Conservation (phyloP, 768 basidiomycete genomes). For the Xerocomellus intermedius region DNA sequence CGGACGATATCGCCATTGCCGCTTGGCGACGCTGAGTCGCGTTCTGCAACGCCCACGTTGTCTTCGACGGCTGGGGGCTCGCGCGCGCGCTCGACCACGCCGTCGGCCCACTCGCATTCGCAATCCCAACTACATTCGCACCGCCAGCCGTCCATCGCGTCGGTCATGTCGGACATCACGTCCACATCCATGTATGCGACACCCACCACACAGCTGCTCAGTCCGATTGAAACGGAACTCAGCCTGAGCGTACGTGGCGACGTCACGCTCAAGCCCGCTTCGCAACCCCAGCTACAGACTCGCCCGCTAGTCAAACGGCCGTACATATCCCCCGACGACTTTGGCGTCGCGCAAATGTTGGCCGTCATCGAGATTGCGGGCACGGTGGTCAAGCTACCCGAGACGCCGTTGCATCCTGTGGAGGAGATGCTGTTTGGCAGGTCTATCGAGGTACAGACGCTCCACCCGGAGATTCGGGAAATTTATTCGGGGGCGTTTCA, state of each 20-base stretch:
- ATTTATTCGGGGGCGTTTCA: conserved; percentile 71
- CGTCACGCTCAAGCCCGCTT: conserved; percentile 28
- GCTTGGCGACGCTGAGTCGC: conserved; percentile 20
- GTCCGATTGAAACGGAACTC: conserved; percentile 22
- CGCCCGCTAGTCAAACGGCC: conserved; percentile 39
- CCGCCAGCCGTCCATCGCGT: conserved; percentile 71
- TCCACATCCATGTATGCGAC: conserved; percentile 48
- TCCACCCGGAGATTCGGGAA: conserved; percentile 72
- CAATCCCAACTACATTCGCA: conserved; percentile 26
- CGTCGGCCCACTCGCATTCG: conserved; percentile 25
- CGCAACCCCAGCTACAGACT: background rate
- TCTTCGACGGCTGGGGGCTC: conserved; percentile 3
- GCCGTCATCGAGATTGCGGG: conserved; percentile 77
- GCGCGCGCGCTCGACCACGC: conserved; percentile 27
- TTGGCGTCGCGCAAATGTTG: conserved; percentile 85
- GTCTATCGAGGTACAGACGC: conserved; percentile 52
- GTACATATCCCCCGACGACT: conserved; percentile 72
- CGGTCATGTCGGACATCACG: conserved; percentile 62
- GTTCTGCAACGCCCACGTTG: conserved; percentile 29
- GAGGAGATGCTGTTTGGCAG: conserved; percentile 74
- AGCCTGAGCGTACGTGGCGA: background rate
- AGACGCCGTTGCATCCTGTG: conserved; percentile 53
- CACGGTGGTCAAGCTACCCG: conserved; percentile 34
- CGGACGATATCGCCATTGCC: conserved; percentile 22
- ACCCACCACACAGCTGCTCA: conserved; percentile 31